Percentiles rank a stretch among this genome's conserved stretches.
These are phyloP conservation scores for Phylloporus sp. DNA, from an alignment of 768 basidiomycete genomes.

Conservation along the genomic window DNA sequence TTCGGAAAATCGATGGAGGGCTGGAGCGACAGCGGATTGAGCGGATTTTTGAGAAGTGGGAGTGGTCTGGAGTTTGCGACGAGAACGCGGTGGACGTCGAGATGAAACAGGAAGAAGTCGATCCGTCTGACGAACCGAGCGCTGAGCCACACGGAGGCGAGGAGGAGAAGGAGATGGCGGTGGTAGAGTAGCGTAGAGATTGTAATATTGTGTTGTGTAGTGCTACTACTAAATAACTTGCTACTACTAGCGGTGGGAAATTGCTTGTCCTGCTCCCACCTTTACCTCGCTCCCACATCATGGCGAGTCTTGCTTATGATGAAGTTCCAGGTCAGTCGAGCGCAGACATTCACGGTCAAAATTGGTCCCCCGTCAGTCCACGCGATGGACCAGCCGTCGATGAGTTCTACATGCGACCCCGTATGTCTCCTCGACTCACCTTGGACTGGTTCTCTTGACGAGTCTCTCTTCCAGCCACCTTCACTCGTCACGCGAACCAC, in stretches of 20 bases:
- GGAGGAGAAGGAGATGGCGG: conserved; percentile 4
- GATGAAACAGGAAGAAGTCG: conserved; percentile 26
- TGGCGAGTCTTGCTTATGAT: conserved; percentile 31
- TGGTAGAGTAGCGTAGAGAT: too few species aligned
- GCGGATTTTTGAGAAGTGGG: conserved; percentile 64
- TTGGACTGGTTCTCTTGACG: conserved; percentile 7
- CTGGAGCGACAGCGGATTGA: conserved; percentile 71
- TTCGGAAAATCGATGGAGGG: conserved; percentile 50
- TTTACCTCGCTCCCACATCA: conserved; percentile 9
- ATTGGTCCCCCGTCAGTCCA: conserved; percentile 1
- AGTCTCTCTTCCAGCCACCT: conserved; percentile 10
- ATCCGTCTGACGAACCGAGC: conserved; percentile 2
- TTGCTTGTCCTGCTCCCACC: background rate
- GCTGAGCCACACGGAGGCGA: conserved; percentile 5
- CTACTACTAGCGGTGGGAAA: background rate
- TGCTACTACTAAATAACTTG: too few species aligned
- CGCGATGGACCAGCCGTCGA: conserved; percentile 8
- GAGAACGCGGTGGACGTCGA: conserved; percentile 21
- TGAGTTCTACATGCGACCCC: conserved; percentile 17
- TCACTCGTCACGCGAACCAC: conserved; percentile 44
- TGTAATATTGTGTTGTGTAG: too few species aligned
- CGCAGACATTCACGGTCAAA: conserved; percentile 5
- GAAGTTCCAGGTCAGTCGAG: conserved; percentile 7
- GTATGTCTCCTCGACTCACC: conserved; percentile 16
- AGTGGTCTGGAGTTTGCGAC: conserved; percentile 36